These are phyloP conservation scores for Penicillium digitatum DNA, from an alignment of 2,329 filamentous ascomycete genomes.

Conservation along the genomic window DNA sequence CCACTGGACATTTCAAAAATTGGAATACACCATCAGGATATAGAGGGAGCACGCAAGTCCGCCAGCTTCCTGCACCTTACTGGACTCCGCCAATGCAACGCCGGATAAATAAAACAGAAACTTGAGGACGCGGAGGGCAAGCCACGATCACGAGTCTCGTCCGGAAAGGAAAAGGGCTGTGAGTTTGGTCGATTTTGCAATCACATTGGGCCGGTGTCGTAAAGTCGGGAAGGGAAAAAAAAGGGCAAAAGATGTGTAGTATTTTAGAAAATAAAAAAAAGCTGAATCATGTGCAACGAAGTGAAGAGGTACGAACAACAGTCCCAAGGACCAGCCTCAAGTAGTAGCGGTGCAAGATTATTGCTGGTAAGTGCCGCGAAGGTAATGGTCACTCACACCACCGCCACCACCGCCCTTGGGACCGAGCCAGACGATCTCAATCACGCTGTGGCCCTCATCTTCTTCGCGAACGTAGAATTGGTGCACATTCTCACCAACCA, in stretches of 20 bases:
- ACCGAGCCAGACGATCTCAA: conserved; percentile 45
- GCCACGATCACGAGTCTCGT: conserved; percentile 24
- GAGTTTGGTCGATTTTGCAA: conserved; percentile 12
- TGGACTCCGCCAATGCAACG: conserved; percentile 37
- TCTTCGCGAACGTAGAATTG: conserved; percentile 43
- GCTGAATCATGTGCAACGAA: conserved; percentile 38
- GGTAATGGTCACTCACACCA: conserved; percentile 31
- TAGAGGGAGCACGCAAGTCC: conserved; percentile 29
- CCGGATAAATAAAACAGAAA: conserved; percentile 35
- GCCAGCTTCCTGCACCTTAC: conserved; percentile 33
- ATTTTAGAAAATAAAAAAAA: conserved; percentile 18
- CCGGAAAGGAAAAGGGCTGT: conserved; percentile 16
- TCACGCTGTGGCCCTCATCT: conserved; percentile 40
- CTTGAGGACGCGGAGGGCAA: conserved; percentile 23
- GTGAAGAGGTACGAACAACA: conserved; percentile 27
- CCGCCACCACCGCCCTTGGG: conserved; percentile 38
- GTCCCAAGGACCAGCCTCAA: conserved; percentile 36
- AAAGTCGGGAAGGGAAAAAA: conserved; percentile 9
- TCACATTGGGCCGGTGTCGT: conserved; percentile 18
- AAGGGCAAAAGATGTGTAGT: conserved; percentile 12
- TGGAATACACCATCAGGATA: conserved; percentile 20
- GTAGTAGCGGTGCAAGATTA: conserved; percentile 17
- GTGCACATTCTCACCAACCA: conserved; percentile 44
- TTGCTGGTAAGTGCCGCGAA: conserved; percentile 28
- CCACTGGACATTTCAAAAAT: conserved; percentile 10